Conservation (phyloP, 768 basidiomycete genomes). For the Phlebiopsis gigantea region DNA sequence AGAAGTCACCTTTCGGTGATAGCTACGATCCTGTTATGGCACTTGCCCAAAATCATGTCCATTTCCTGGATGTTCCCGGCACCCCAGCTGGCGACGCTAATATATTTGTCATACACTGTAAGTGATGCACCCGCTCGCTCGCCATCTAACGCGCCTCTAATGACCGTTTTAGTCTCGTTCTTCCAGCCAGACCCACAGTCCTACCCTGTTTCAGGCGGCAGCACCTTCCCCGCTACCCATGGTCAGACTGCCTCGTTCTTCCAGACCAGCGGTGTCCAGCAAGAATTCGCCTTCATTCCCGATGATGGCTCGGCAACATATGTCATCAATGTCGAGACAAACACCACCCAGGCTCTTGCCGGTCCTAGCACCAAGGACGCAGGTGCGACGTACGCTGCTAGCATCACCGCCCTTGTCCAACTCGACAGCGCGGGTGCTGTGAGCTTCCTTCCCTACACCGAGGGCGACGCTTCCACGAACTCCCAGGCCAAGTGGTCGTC, state of each 20-base stretch:
- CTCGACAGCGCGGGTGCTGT: slow-evolving; percentile 56
- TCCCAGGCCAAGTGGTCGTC: slow-evolving; percentile 43
- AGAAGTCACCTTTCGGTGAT: slow-evolving; percentile 44
- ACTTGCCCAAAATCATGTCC: slow-evolving; percentile 81
- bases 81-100: slow-evolving; percentile 62
- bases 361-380: slow-evolving; percentile 60
- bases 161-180: slow-evolving; percentile 49
- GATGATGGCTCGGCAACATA: slow-evolving; percentile 70
- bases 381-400: slow-evolving; percentile 57
- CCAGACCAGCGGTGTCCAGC: slow-evolving; percentile 50
- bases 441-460: slow-evolving; percentile 53
- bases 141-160: neutral
- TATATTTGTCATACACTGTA: slow-evolving; percentile 88
- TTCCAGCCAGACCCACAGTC: slow-evolving; percentile 69
- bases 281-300: slow-evolving; percentile 75
- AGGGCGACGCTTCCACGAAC: slow-evolving; percentile 39
- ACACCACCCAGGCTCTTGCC: slow-evolving; percentile 55
- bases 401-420: slow-evolving; percentile 58
- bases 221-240: slow-evolving; percentile 59
- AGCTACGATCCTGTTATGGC: slow-evolving; percentile 72
- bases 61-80: slow-evolving; percentile 72
- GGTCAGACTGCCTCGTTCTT: slow-evolving; percentile 73
- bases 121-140: slow-evolving; percentile 22
- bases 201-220: slow-evolving; percentile 42
- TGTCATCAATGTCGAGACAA: slow-evolving; percentile 68